A percentile compares a stretch with the other conserved stretches of the same genome.
These are phyloP conservation scores for Ceratocystis cacaofunesta DNA, from an alignment of 2,329 filamentous ascomycete species.

Conservation along the genomic window DNA sequence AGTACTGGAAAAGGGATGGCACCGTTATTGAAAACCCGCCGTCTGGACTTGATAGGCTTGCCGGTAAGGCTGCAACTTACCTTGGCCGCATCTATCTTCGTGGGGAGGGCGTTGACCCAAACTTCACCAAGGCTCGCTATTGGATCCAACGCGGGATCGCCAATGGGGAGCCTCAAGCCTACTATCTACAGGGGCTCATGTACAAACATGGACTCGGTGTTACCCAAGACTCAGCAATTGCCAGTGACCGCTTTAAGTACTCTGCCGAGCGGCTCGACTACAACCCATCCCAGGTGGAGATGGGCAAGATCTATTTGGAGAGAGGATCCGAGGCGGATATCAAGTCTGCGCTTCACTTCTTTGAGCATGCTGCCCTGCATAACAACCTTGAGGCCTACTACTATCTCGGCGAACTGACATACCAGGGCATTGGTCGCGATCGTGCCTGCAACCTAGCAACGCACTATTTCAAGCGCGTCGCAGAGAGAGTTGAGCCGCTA, in stretches of 20 bases:
- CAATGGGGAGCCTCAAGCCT: conserved; percentile 66
- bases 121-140: conserved; percentile 56
- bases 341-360: conserved; percentile 66
- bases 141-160: conserved; percentile 74
- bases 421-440: conserved; percentile 66
- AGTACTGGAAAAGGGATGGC: conserved; percentile 72
- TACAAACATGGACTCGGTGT: conserved; percentile 65
- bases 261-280: conserved; percentile 66
- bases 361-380: conserved; percentile 70
- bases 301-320: conserved; percentile 74
- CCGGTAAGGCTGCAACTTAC: conserved; percentile 71
- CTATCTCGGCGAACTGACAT: conserved; percentile 76
- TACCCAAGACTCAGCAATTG: conserved; percentile 51
- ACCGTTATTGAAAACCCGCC: conserved; percentile 55
- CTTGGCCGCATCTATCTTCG: conserved; percentile 81
- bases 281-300: conserved; percentile 63
- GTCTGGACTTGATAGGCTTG: conserved; percentile 58
- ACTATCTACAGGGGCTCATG: conserved; percentile 74
- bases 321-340: conserved; percentile 59
- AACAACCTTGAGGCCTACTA: conserved; percentile 82
- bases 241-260: conserved; percentile 60
- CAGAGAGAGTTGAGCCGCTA: conserved; percentile 55
- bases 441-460: conserved; percentile 63
- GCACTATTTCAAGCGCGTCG: conserved; percentile 68
- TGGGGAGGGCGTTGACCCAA: conserved; percentile 70